A percentile compares a stretch with the other conserved stretches of the same genome.
Conservation (phyloP, 2,329 filamentous ascomycete genomes). For the Colletotrichum tanaceti region DNA sequence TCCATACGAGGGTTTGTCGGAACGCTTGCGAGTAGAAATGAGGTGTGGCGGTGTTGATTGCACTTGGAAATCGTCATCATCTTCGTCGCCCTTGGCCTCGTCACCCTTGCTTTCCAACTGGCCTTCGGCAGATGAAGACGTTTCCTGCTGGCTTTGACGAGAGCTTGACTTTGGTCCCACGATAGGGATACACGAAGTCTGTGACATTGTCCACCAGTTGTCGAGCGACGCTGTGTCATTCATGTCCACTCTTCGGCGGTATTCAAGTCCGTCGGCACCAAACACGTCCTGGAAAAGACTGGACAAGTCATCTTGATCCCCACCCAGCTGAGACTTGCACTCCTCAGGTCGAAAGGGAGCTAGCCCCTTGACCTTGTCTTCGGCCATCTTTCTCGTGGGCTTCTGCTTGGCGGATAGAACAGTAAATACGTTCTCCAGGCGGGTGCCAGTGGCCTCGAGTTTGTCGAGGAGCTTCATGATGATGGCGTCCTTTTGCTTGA, state of each 20-base stretch:
- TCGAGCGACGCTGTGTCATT: conserved; percentile 53
- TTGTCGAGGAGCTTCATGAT: conserved; percentile 65
- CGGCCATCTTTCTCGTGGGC: conserved; percentile 56
- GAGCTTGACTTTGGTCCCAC: conserved; percentile 19
- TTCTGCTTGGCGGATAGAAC: conserved; percentile 59
- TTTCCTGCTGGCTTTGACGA: conserved; percentile 10
- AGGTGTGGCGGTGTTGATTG: conserved; percentile 60
- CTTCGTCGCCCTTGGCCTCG: conserved; percentile 44
- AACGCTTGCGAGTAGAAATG: conserved; percentile 44
- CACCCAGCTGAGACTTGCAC: conserved; percentile 52
- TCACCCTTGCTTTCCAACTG: conserved; percentile 25
- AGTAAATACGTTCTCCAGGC: conserved; percentile 66
- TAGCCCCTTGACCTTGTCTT: conserved; percentile 63
- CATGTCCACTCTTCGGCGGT: conserved; percentile 46
- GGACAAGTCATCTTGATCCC: conserved; percentile 47
- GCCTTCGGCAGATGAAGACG: conserved; percentile 39
- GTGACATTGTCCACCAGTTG: conserved; percentile 59
- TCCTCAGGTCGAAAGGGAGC: conserved; percentile 58
- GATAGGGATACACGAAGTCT: conserved; percentile 19
- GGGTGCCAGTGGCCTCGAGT: conserved; percentile 62
- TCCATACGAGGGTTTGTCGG: conserved; percentile 32
- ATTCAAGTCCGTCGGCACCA: conserved; percentile 49
- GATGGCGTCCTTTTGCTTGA: conserved; percentile 64
- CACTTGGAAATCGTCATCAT: conserved; percentile 65
- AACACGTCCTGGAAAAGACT: conserved; percentile 58